Base-by-base conservation (phyloP, 2,329 filamentous ascomycete species). In the Neonectria coccinea region DNA sequence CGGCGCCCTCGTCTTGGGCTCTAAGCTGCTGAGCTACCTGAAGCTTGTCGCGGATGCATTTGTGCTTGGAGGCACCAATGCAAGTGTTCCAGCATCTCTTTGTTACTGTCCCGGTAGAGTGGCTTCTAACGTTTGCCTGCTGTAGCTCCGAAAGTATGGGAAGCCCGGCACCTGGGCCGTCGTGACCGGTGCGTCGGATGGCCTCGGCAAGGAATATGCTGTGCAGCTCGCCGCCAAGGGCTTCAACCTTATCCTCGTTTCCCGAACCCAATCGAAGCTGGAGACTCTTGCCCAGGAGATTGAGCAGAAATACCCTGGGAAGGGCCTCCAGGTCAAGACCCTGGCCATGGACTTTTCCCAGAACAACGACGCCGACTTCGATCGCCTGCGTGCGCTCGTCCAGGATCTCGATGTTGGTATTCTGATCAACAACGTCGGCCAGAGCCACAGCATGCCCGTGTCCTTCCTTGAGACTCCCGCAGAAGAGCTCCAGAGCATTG, bases 161-260 rank as follows among this genome's bases (percentile, higher is more conserved):
- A 91, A 91, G 73, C 93, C 93, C 75, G 95, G 95, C 67, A 94
- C 91, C 63, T 99, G 95, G 94, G 96, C 93, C 33, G 88, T 99
- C 59, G 87, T 99, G 44, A 99, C 96, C 27, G 96, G 96, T 68
- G 96, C 95, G 56, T 97, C 94, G 11, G 96, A 99, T 80, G 97
- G 96, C 69, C 90, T 99, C 67, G 96, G 96, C 77, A 98, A 97
- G 82, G 96, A 99, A 82, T 99, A 93, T 78, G 93, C 95, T 41
- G 86, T 91, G 33, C 94, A 98, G 79, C 90, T 99, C 62, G 94
- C 96, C 25, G 85, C 88, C 66, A 94, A 96, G 78, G 94, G 94
- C 74, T 99, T 95, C 88, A 98, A 97, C 81, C 85, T 98, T 73
- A 84, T 99, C 67, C 92, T 99, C 72, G 91, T 99, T 66, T 98